Evolutionary conservation across 2,329 filamentous ascomycete genomes (phyloP), one percentile per base, ranked within the genome.

Genomic region (Venturia oleaginea): DNA sequence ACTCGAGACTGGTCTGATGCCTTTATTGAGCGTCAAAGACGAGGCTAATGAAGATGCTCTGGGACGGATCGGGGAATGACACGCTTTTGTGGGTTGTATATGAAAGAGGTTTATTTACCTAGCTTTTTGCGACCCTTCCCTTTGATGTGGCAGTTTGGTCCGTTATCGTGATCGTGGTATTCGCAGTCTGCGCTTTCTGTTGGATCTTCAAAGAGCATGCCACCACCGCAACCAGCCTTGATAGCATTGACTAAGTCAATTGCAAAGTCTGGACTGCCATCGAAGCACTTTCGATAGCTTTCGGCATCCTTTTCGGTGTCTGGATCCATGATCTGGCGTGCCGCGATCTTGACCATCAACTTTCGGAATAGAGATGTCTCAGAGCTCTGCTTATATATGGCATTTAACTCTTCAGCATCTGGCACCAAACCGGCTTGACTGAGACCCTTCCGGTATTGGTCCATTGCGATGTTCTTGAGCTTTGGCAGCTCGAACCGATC

Each of bases 241-340:
- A 84, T 83, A 5, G 79, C 79, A 66, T 80, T 81, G 68, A 83
- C 75, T 64, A 84, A 76, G 60, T 83, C 81, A 42, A 84, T 72
- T 13, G 81, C 80, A 64, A 84, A 84, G 65, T 81, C 79, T 0
- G 80, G 73, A 67, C 77, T 80, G 66, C 74, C 72, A 37, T 77
- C 74, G 69, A 83, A 82, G 68, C 80, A 83, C 48, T 74, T 72
- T 43, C 77, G 76, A 68, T 84, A 84, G 4, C 75, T 76, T 32
- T 78, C 76, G 3, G 80, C 77, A 69, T 82, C 76, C 65, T 78
- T 77, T 51, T 81, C 75, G 63, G 73, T 78, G 37, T 78, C 79
- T 0, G 81, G 81, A 67, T 83, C 81, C 81, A 84, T 83, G 66
- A 83, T 81, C 71, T 84, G 81, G 32, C 81, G 74, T 4, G 81